Conservation (phyloP, 2,329 filamentous ascomycete genomes). For the Sclerotinia spermophila region DNA sequence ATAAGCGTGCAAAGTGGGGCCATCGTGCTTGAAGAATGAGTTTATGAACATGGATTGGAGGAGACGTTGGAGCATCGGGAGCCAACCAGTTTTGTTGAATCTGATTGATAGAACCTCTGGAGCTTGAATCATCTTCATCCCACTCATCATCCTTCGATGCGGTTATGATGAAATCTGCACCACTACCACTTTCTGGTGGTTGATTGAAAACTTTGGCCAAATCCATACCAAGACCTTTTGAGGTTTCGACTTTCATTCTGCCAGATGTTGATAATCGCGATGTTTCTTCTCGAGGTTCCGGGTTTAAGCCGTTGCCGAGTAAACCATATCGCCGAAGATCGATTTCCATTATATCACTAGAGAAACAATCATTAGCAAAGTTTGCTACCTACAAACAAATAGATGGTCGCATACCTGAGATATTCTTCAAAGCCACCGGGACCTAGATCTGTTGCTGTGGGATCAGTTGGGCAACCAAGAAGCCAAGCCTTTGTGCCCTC, state of each 20-base stretch:
- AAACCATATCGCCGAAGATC: conserved; percentile 90
- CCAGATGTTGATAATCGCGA: conserved; percentile 47
- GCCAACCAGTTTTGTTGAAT: conserved; percentile 51
- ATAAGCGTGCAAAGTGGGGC: conserved; percentile 93
- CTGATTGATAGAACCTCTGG: conserved; percentile 42
- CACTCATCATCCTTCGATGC: conserved; percentile 73
- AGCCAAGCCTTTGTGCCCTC: conserved; percentile 96
- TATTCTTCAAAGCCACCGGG: conserved; percentile 80
- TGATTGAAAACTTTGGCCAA: conserved; percentile 84
- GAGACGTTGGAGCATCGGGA: conserved; percentile 63
- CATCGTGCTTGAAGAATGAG: conserved; percentile 92
- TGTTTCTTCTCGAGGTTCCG: conserved; percentile 50
- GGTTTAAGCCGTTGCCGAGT: conserved; percentile 69
- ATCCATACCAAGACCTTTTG: conserved; percentile 74
- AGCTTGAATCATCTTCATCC: conserved; percentile 57
- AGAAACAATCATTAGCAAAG: conserved; percentile 24
- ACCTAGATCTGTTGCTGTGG: conserved; percentile 59
- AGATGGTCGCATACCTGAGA: conserved; percentile 49
- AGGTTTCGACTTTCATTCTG: conserved; percentile 49
- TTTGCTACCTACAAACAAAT: not conserved
- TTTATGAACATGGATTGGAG: conserved; percentile 89
- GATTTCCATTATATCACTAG: conserved; percentile 81
- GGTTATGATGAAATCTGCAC: conserved; percentile 87
- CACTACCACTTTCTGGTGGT: conserved; percentile 77
- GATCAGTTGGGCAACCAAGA: conserved; percentile 82